Base-by-base conservation (phyloP, 495 filamentous ascomycete genomes). In the Penicillium cosmopolitanum region DNA sequence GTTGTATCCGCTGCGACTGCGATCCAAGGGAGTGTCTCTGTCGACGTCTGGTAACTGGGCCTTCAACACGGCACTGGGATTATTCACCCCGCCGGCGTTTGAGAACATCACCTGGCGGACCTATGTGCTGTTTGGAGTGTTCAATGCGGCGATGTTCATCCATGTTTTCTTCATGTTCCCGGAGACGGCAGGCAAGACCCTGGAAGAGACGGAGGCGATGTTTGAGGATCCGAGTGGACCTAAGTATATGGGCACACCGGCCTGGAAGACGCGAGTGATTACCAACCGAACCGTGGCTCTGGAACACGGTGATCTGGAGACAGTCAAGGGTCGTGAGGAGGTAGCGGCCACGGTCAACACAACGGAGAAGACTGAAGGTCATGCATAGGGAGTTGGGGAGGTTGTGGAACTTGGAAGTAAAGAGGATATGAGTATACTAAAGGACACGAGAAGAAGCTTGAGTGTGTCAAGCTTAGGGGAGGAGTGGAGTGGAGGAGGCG, bases 151-250 rank as follows among this genome's bases (percentile, higher is more conserved):
- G 58, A 89, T 89, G 83, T 80, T 85, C 47, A 66, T 89, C 38
- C 90, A 92, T 68, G 81, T 85, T 13, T 90, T 85, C 75, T 90
- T 93, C 73, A 66, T 89, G 56, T 91, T 93, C 77, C 90, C 89
- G 0, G 90, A 94, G 74, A 93, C 89, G 0, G 81, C 83, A 9
- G 88, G 88, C 51, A 90, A 90, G 79, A 86, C 89, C 12, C 79
- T 93, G 3, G 91, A 92, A 63, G 88, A 93, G 71, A 80, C 87
- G 5, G 86, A 88, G 50, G 72, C 76, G 18, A 86, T 91, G 58
- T 93, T 93, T 59, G 84, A 87, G 53, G 79, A 83, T 62, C 80
- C 79, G 12, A 60, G 78, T 62, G 83, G 84, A 16, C 77, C 87
- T 58, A 82, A 77, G 53, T 83, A 84, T 66, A 77, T 91, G 48